These are phyloP conservation scores for Bacidia gigantensis DNA, from an alignment of 495 filamentous ascomycete genomes.

Conservation along the genomic window DNA sequence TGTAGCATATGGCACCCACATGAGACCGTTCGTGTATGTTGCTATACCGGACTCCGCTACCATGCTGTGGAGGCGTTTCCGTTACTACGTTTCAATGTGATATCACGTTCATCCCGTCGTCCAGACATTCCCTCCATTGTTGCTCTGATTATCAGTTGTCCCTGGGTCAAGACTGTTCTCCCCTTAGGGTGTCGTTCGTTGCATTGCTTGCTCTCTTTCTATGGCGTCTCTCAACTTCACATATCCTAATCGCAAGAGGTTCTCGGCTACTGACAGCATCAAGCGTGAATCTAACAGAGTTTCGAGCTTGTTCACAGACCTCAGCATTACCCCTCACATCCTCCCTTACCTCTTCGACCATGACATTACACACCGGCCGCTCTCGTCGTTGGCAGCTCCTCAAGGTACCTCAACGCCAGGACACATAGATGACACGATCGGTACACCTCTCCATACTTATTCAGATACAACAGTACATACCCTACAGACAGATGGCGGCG, in stretches of 20 bases:
- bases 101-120: too few species aligned
- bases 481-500: background rate
- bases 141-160: too few species aligned
- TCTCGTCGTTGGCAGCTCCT: background rate
- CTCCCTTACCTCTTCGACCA: background rate
- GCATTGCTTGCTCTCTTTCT: background rate
- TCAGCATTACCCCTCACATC: background rate
- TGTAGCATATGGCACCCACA: too few species aligned
- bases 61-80: too few species aligned
- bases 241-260: background rate
- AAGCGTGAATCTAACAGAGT: background rate
- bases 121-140: too few species aligned
- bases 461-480: background rate
- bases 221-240: background rate
- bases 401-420: background rate
- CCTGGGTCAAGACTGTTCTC: too few species aligned
- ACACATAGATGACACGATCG: background rate
- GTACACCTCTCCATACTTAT: background rate
- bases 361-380: background rate
- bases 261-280: background rate
- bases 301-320: background rate
- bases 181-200: background rate
- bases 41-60: too few species aligned
- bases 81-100: too few species aligned
- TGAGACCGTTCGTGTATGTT: too few species aligned